These are phyloP conservation scores for Arthrobotrys entomopaga DNA, from an alignment of 2,329 filamentous ascomycete species.

Conservation along the genomic window DNA sequence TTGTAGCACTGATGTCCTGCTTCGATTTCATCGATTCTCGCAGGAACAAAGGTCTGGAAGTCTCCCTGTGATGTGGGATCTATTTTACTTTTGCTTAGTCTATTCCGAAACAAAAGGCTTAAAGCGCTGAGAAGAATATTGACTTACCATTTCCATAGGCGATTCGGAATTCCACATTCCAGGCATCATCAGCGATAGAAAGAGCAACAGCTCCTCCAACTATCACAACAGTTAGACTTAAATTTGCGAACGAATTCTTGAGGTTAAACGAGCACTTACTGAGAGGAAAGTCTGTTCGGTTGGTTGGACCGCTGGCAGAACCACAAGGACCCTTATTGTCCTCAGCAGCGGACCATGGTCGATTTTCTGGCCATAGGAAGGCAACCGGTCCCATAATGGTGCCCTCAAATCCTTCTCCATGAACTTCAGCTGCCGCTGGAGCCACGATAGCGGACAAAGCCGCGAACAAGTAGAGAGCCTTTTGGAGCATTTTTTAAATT, in stretches of 20 bases:
- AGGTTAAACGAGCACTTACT: slow-evolving; percentile 61
- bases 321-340: slow-evolving; percentile 72
- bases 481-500: slow-evolving; percentile 46
- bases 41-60: slow-evolving; percentile 61
- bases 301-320: slow-evolving; percentile 64
- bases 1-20: slow-evolving; percentile 66
- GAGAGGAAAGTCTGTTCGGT: slow-evolving; percentile 70
- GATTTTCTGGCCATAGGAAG: slow-evolving; percentile 71
- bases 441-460: slow-evolving; percentile 42
- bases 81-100: slow-evolving; percentile 9
- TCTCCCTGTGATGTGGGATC: slow-evolving; percentile 62
- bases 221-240: slow-evolving; percentile 59
- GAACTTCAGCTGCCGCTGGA: slow-evolving; percentile 34
- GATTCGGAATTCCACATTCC: slow-evolving; percentile 67
- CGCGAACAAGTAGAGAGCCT: slow-evolving; percentile 41
- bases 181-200: slow-evolving; percentile 70
- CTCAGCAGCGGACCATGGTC: slow-evolving; percentile 67
- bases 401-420: slow-evolving; percentile 50
- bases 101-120: no score
- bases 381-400: slow-evolving; percentile 66
- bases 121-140: background rate
- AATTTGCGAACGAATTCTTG: background rate
- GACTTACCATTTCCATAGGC: slow-evolving; percentile 66
- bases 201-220: slow-evolving; percentile 69
- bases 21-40: slow-evolving; percentile 62